Evolutionary conservation across 169 alveolate species (phyloP).

Genomic region (Eimeria sp.): DNA sequence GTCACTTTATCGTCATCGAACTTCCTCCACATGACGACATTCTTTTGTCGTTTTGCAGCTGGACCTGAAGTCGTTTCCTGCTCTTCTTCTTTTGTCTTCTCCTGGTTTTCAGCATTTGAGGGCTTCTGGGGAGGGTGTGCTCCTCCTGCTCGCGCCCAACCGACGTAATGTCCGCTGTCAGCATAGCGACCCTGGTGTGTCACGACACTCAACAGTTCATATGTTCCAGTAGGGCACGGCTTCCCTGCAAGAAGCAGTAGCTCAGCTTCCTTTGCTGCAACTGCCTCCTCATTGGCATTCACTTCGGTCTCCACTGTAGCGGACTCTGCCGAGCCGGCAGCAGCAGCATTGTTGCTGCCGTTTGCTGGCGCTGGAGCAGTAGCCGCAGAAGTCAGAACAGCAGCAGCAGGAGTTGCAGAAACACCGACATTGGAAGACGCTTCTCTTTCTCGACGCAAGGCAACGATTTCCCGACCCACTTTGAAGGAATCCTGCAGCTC

Average conservation of each 20-base stretch:
- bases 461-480: constrained; percentile 80
- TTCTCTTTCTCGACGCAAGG: constrained; percentile 78
- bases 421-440: not conserved
- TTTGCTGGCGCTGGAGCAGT: not conserved
- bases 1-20: constrained; percentile 94
- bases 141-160: constrained; percentile 93
- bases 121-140: constrained; percentile 4
- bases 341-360: constrained; percentile 18
- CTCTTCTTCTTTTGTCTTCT: constrained; percentile 29
- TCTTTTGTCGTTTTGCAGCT: constrained; percentile 24
- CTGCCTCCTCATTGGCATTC: not conserved
- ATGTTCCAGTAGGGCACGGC: constrained; percentile 91
- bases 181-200: constrained; percentile 99
- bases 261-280: not conserved
- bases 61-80: not conserved
- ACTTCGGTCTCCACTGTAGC: not conserved
- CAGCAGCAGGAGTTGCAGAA: not conserved
- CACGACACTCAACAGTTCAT: constrained; percentile 96
- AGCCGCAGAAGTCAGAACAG: not conserved
- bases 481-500: constrained; percentile 72
- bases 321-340: not conserved
- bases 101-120: not conserved
- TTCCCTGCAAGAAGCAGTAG: constrained; percentile 20
- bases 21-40: constrained; percentile 89
- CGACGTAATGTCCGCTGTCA: constrained; percentile 98